Percentiles rank a stretch among this genome's conserved stretches.
phyloP scores from a whole-genome alignment of 768 basidiomycete genomes.

The Kwoniella mangroviensis region DNA sequence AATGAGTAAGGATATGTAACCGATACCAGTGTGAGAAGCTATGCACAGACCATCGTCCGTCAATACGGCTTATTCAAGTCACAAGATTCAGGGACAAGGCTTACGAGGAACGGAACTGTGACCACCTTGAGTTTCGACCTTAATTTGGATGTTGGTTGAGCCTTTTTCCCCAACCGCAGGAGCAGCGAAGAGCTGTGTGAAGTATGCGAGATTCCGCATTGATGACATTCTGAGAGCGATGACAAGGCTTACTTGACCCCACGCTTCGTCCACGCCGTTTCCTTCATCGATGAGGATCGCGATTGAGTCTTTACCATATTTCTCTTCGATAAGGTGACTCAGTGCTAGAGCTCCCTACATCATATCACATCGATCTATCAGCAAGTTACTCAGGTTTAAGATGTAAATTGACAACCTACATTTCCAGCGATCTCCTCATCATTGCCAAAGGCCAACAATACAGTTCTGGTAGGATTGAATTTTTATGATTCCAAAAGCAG shows the following conservation, averaged over 20 bases:
- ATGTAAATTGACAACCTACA: background rate
- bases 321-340: conserved; percentile 60
- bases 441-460: conserved; percentile 48
- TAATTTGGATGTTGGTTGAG: conserved; percentile 36
- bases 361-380: background rate
- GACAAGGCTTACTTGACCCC: conserved; percentile 18
- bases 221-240: no score
- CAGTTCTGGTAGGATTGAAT: conserved; percentile 64
- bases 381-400: conserved; percentile 2
- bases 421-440: conserved; percentile 37
- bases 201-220: background rate
- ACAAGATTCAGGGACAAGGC: background rate
- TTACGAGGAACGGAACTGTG: conserved; percentile 70
- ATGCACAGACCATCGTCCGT: conserved; percentile 14
- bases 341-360: conserved; percentile 36
- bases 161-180: conserved; percentile 58
- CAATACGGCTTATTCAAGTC: background rate
- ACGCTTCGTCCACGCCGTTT: conserved; percentile 60
- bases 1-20: conserved; percentile 72
- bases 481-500: conserved; percentile 34
- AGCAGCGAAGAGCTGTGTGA: conserved; percentile 38
- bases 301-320: conserved; percentile 73
- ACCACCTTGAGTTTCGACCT: conserved; percentile 65
- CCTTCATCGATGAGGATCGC: conserved; percentile 87
- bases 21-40: conserved; percentile 61